Conservation (phyloP, 1,284 basidiomycete genomes). For the Apiotrichum porosum region DNA sequence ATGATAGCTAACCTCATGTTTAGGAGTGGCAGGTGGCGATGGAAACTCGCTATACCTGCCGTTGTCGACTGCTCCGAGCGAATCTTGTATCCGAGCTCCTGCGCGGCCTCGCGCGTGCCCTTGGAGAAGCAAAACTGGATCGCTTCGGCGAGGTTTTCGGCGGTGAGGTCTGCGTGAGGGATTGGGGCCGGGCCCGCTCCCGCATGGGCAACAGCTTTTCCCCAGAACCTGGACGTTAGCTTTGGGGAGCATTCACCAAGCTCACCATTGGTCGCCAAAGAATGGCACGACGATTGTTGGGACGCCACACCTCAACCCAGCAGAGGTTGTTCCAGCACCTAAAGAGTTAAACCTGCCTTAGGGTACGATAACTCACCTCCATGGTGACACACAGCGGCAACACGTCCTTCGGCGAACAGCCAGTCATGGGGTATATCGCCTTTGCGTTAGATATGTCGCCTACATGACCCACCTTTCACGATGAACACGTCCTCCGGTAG, state of each 20-base stretch:
- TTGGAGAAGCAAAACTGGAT: conserved; percentile 54
- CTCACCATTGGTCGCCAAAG: conserved; percentile 61
- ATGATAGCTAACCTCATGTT: conserved; percentile 54
- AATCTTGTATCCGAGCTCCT: conserved; percentile 56
- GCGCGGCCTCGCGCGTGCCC: conserved; percentile 53
- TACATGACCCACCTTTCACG: conserved; percentile 42
- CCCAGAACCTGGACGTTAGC: conserved; percentile 47
- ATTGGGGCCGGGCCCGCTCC: conserved; percentile 62
- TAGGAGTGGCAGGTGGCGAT: conserved; percentile 58
- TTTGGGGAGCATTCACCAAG: conserved; percentile 50
- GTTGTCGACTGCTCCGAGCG: conserved; percentile 55
- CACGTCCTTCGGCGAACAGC: conserved; percentile 58
- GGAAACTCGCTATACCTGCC: conserved; percentile 57
- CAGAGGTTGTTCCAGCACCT: conserved; percentile 62
- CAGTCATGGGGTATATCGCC: conserved; percentile 71
- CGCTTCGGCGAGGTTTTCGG: conserved; percentile 56
- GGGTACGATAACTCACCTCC: conserved; percentile 48
- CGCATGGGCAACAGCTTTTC: conserved; percentile 59
- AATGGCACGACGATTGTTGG: conserved; percentile 65
- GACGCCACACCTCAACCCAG: conserved; percentile 59
- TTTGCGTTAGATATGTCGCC: no score
- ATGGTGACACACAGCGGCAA: conserved; percentile 65
- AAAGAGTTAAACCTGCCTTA: background rate
- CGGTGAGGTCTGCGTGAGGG: conserved; percentile 55
- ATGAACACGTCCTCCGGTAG: conserved; percentile 58